Evolutionary conservation across 2,329 filamentous ascomycete genomes (phyloP), one percentile per base, ranked within the genome.

Genomic region (Ciborinia camelliae): DNA sequence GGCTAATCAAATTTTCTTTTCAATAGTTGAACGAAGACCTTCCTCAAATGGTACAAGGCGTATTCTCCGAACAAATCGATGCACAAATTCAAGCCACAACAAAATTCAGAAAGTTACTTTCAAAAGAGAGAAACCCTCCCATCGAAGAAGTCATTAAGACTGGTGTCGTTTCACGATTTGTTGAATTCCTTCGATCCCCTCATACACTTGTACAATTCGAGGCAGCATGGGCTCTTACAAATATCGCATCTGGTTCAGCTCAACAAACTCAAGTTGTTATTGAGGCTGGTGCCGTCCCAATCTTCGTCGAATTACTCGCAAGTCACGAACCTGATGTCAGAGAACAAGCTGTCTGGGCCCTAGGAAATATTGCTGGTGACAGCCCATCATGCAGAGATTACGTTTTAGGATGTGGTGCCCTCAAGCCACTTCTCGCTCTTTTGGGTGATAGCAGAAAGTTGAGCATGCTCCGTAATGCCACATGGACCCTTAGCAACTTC

Each of bases 81-180:
- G 86, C 90, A 72, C 95, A 99, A 81, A 99, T 99, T 73, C 89
- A 94, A 80, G 92, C 94, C 65, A 99, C 95, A 35, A 99, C 95
- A 72, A 97, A 97, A 79, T 99, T 99, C 84, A 86, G 95, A 77
- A 99, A 99, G 84, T 86, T 99, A 50, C 84, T 99, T 35, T 97
- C 92, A 71, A 99, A 99, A 82, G 95, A 99, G 83, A 91, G 95
- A 76, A 99, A 99, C 82, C 95, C 95, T 54, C 95, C 95, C 53
- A 99, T 99, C 77, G 95, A 99, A 82, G 92, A 96, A 77, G 95
- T 99, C 72, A 99, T 99, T 80, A 96, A 98, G 85, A 98, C 95
- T 66, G 95, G 95, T 75, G 95, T 99, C 70, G 95, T 99, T 71
- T 90, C 88, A 82, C 90, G 95, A 76, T 99, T 99, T 76, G 95